Evolutionary conservation across 345 rosid species (phyloP), one percentile per base, ranked within the genome.

Genomic region (Hibiscus mutabilis): DNA sequence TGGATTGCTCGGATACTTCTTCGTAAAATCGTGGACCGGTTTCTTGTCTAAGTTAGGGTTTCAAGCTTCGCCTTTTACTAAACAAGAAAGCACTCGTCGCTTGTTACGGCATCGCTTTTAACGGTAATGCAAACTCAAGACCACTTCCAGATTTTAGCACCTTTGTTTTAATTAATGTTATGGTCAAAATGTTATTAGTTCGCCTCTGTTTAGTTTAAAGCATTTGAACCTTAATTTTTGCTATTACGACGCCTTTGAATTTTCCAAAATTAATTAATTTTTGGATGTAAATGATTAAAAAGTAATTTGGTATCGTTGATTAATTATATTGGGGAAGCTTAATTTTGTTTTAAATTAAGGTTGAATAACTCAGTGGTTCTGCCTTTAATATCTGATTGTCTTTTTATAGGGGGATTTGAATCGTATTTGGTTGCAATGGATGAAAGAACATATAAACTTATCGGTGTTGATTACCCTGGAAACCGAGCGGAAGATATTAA

Each of bases 11-110:
- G 97, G 97, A 0, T 93, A 91, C 90, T 93, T 93, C 86, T 87
- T 89, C n/a, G 89, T 93, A 49, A 89, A 93, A 66, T 93, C 97
- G 6, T 93, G 97, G 98, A 90, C 91, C 14, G 88, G 88, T n/a
- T 79, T 88, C 65, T 68, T 89, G 37, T 75, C 89, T 37, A 79
- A 78, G 71, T 77, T 91, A 10, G 96, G 98, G 12, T 70, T 88
- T 70, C 71, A 81, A 5, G 79, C 84, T 29, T 73, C 80, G 65
- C 97, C 94, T 0, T 93, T 93, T 65, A 91, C 97, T 8, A 87
- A 88, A 77, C 96, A 93, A 78, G 98, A 93, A 85, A 91, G 89
- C 79, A 89, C 97, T 27, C 16, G 97, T 93, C 18, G 97, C 96
- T 40, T 89, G 97, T 78, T 91, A 91, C 25, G 96, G 97, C 82